Percentiles rank a stretch among this genome's conserved stretches.
phyloP scores from a whole-genome alignment of 2,329 filamentous ascomycete genomes.

The Seiridium cupressi region DNA sequence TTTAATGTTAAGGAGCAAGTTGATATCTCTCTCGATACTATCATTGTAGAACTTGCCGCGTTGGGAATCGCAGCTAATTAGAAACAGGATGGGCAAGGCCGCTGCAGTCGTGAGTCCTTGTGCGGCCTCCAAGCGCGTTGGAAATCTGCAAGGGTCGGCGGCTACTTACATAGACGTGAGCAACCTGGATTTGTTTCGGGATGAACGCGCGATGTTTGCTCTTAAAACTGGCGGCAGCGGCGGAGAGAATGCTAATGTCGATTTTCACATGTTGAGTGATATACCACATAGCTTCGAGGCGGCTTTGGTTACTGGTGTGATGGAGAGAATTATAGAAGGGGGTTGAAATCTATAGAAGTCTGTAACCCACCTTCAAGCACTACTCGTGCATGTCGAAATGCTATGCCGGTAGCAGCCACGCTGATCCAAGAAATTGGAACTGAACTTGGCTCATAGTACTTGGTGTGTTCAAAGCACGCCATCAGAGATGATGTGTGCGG shows the following conservation, averaged over 20 bases:
- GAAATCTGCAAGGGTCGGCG: conserved; percentile 22
- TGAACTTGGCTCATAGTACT: too few species aligned
- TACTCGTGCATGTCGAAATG: neutral
- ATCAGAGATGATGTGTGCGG: too few species aligned
- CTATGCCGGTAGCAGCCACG: too few species aligned
- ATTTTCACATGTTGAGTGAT: conserved; percentile 25
- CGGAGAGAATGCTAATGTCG: conserved; percentile 15
- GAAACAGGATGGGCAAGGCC: conserved; percentile 15
- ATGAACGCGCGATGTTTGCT: conserved; percentile 22
- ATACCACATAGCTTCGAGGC: conserved; percentile 22
- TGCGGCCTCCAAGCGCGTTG: conserved; percentile 19
- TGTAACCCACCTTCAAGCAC: neutral
- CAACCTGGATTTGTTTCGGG: conserved; percentile 21
- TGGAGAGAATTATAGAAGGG: conserved; percentile 14
- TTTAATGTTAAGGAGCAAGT: conserved; percentile 1
- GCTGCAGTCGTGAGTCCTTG: conserved; percentile 17
- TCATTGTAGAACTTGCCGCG: conserved; percentile 13
- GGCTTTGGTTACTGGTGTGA: conserved; percentile 5
- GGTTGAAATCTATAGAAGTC: neutral
- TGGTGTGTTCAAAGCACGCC: too few species aligned
- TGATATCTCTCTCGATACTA: conserved; percentile 12
- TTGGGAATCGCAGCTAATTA: conserved; percentile 18
- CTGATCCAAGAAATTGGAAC: too few species aligned
- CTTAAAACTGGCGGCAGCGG: conserved; percentile 17
- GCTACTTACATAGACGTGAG: conserved; percentile 25